Conservation (phyloP, 345 rosid species). For the Pseudoturritis turrita region DNA sequence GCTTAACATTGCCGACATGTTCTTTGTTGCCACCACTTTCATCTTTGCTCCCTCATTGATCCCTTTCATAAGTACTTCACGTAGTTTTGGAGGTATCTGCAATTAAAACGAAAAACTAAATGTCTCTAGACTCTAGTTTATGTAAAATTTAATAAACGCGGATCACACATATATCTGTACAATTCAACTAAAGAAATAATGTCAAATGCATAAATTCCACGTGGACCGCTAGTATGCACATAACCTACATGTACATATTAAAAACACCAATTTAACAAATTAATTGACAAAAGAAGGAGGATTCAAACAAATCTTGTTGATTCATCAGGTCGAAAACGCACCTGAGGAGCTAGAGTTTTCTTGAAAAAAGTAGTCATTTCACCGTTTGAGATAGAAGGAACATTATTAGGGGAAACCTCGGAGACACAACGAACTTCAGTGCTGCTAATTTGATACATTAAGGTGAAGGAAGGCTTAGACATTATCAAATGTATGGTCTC, state of each 20-base stretch:
- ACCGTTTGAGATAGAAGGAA: constrained; percentile 42
- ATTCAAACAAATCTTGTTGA: not conserved
- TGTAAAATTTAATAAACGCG: not conserved
- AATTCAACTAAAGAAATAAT: not conserved
- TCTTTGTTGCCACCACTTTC: constrained; percentile 35
- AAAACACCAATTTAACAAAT: not conserved
- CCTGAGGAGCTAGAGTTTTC: constrained; percentile 38
- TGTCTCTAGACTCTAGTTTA: not conserved
- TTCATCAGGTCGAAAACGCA: constrained; percentile 17
- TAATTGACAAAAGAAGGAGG: not conserved
- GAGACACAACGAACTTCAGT: constrained; percentile 39
- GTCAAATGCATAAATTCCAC: not conserved
- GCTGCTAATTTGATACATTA: constrained; percentile 40
- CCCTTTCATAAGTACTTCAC: constrained; percentile 8
- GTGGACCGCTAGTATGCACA: not conserved
- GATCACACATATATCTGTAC: not conserved
- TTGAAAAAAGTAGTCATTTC: constrained; percentile 38
- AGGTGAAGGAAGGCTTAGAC: constrained; percentile 37
- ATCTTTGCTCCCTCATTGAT: constrained; percentile 32
- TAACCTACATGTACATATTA: not conserved
- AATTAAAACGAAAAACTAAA: constrained; percentile 25
- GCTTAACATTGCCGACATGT: constrained; percentile 36
- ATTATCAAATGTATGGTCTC: constrained; percentile 37
- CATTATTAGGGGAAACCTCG: constrained; percentile 34
- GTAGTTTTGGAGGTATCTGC: constrained; percentile 6